Conservation (phyloP, 2,329 filamentous ascomycete genomes). For the Zymoseptoria passerinii region DNA sequence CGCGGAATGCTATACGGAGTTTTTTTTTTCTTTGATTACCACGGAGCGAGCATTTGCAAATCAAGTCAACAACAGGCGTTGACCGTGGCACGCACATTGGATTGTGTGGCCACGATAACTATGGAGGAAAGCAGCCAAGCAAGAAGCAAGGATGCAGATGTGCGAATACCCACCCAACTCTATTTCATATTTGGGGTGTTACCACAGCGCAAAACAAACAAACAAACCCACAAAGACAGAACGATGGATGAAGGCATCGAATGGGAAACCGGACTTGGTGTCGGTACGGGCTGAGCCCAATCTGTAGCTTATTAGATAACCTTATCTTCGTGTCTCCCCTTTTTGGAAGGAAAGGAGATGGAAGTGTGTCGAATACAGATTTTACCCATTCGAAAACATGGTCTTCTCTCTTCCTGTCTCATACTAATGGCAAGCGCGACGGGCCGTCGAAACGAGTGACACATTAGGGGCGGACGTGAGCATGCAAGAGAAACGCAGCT, state of each 20-base stretch:
- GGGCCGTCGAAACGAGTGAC: too few relatives aligned
- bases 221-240: neutral
- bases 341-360: constrained; percentile 1
- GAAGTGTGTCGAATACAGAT: constrained; percentile 10
- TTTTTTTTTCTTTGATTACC: neutral
- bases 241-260: neutral
- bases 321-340: constrained; percentile 9
- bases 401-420: neutral
- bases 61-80: neutral
- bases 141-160: neutral
- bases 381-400: constrained; percentile 4
- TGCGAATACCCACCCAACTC: neutral
- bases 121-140: neutral
- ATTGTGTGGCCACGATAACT: neutral
- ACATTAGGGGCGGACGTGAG: too few relatives aligned
- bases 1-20: neutral
- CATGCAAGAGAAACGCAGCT: too few relatives aligned
- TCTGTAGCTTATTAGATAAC: constrained; percentile 8
- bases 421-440: too few relatives aligned
- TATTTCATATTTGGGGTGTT: neutral
- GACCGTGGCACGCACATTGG: neutral
- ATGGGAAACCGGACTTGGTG: neutral
- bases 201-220: neutral
- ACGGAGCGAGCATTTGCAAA: neutral
- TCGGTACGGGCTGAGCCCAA: constrained; percentile 4